phyloP scores from a whole-genome alignment of 805 yeast species.

The Candida vartiovaarae region DNA sequence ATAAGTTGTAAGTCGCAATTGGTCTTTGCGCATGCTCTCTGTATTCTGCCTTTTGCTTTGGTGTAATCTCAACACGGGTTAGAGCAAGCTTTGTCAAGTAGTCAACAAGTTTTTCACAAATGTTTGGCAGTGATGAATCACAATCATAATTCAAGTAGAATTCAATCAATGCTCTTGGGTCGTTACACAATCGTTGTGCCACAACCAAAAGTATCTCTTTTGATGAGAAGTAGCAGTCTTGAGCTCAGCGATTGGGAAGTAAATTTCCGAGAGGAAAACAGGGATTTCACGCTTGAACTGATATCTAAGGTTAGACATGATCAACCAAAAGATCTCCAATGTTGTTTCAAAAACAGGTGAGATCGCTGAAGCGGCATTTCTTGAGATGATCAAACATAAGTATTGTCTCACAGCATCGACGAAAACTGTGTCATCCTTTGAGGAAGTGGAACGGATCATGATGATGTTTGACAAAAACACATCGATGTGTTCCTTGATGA shows the following conservation, averaged over 20 bases:
- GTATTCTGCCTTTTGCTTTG: conserved; percentile 54
- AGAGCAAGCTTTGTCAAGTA: conserved; percentile 63
- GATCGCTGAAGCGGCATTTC: conserved; percentile 87
- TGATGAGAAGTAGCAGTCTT: conserved; percentile 89
- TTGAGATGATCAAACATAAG: conserved; percentile 70
- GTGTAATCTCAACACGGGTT: conserved; percentile 63
- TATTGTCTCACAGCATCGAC: conserved; percentile 81
- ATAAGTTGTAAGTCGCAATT: conserved; percentile 65
- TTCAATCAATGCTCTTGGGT: conserved; percentile 87
- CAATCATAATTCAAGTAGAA: conserved; percentile 94
- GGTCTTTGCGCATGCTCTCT: conserved; percentile 46
- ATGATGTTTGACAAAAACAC: conserved; percentile 60
- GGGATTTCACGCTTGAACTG: conserved; percentile 92
- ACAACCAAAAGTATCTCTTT: conserved; percentile 79
- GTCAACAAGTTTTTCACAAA: conserved; percentile 78
- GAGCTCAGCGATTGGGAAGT: conserved; percentile 90
- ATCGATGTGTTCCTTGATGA: conserved; percentile 77
- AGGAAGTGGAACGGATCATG: conserved; percentile 42
- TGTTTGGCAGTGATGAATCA: conserved; percentile 70
- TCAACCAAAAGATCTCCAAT: conserved; percentile 87
- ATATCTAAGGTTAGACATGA: conserved; percentile 73
- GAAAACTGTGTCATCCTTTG: conserved; percentile 51
- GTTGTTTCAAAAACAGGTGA: conserved; percentile 91
- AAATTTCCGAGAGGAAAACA: conserved; percentile 86
- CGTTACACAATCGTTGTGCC: conserved; percentile 76